A percentile compares a stretch with the other conserved stretches of the same genome.
These are phyloP conservation scores for Mycena haematopus DNA, from an alignment of 768 basidiomycete genomes.

Conservation along the genomic window DNA sequence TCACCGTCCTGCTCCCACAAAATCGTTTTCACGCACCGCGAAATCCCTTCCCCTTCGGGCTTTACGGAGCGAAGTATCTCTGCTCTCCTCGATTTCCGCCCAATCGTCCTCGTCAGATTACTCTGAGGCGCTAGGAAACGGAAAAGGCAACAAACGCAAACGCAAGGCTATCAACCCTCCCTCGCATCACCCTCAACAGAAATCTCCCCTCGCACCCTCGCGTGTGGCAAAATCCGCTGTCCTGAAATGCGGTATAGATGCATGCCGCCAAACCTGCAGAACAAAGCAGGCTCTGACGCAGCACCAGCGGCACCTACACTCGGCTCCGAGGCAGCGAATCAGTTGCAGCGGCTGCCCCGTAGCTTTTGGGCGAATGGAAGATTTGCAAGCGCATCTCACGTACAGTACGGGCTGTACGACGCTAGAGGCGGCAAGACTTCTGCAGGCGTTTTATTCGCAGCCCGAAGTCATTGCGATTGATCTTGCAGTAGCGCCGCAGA, in stretches of 20 bases:
- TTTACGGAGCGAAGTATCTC: not conserved
- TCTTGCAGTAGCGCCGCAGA: too few species aligned
- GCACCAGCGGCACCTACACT: too few species aligned
- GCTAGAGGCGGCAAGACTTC: too few species aligned
- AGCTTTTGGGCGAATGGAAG: too few species aligned
- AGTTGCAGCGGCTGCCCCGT: too few species aligned
- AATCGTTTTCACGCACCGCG: not conserved
- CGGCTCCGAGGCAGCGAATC: too few species aligned
- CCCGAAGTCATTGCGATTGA: too few species aligned
- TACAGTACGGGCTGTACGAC: too few species aligned
- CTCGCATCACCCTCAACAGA: not conserved
- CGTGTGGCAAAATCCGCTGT: not conserved
- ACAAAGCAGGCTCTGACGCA: too few species aligned
- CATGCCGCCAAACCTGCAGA: not conserved
- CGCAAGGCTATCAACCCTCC: slow-evolving; percentile 3
- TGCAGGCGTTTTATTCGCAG: too few species aligned
- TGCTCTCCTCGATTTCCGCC: not conserved
- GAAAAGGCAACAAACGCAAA: not conserved
- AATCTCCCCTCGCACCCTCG: not conserved
- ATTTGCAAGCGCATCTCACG: too few species aligned
- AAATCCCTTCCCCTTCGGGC: not conserved
- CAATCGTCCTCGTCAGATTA: slow-evolving; percentile 1
- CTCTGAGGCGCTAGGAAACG: not conserved
- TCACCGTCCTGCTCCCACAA: not conserved
- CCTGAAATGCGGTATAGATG: not conserved